phyloP scores from a whole-genome alignment of 352 stramenopile species.

The Pythium sukuiense region DNA sequence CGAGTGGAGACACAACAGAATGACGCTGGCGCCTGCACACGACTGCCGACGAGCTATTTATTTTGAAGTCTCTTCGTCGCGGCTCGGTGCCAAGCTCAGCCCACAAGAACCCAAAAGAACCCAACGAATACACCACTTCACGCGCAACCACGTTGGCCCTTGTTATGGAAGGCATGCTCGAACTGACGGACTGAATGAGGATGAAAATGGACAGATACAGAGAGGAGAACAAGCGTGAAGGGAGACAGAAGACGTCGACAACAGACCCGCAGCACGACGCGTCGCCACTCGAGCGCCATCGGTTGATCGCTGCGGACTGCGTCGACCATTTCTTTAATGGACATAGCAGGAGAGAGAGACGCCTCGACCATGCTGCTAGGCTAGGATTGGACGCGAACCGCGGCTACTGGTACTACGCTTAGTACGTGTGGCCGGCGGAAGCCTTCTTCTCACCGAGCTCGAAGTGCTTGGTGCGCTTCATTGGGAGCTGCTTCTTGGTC shows the following conservation, averaged over 20 bases:
- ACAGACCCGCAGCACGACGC: conserved; percentile 18
- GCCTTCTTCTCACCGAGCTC: conserved; percentile 99
- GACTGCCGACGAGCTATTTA: conserved; percentile 5
- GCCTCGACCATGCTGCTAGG: conserved; percentile 30
- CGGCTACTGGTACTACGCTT: conserved; percentile 46
- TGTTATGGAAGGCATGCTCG: neutral
- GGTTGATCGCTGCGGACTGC: conserved; percentile 15
- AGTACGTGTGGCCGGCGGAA: conserved; percentile 96
- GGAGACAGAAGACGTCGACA: conserved; percentile 26
- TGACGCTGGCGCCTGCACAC: neutral
- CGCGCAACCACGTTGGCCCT: neutral
- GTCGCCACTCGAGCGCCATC: conserved; percentile 11
- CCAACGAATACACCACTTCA: neutral
- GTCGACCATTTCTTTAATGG: conserved; percentile 38
- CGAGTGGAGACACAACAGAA: neutral
- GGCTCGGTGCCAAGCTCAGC: neutral
- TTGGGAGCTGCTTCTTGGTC: conserved; percentile 98
- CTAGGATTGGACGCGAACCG: conserved; percentile 8
- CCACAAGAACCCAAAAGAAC: neutral
- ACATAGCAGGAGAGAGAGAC: conserved; percentile 34
- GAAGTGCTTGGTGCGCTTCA: conserved; percentile 99
- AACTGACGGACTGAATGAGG: neutral
- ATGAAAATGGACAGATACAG: neutral
- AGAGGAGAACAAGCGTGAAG: neutral
- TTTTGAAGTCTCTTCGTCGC: neutral